Evolutionary conservation across 1,139 yeast species (phyloP).

Genomic region (Suhomyces panamericanus): DNA sequence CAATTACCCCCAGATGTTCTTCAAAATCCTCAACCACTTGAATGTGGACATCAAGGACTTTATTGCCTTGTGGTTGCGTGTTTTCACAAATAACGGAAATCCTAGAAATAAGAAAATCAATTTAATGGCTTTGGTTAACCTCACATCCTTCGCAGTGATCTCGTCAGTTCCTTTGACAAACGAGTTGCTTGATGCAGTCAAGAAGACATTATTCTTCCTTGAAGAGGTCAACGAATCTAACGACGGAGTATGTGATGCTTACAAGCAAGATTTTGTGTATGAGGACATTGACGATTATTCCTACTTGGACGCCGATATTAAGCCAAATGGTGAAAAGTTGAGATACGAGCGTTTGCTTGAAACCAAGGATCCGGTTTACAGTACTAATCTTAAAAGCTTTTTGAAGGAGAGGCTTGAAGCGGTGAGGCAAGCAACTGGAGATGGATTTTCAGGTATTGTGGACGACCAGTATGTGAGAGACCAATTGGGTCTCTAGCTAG

Average conservation of each 20-base stretch:
- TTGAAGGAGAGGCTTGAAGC: slow-evolving; percentile 24
- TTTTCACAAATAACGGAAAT: slow-evolving; percentile 56
- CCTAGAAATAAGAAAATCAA: slow-evolving; percentile 68
- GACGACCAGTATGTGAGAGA: slow-evolving; percentile 10
- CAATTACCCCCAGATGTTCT: slow-evolving; percentile 46
- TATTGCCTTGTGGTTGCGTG: slow-evolving; percentile 35
- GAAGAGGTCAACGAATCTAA: slow-evolving; percentile 72
- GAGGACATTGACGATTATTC: slow-evolving; percentile 53
- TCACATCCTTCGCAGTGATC: slow-evolving; percentile 30
- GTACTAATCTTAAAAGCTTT: slow-evolving; percentile 40
- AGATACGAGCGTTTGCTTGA: slow-evolving; percentile 51
- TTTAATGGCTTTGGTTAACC: slow-evolving; percentile 57
- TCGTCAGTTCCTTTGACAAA: slow-evolving; percentile 28
- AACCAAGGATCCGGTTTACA: slow-evolving; percentile 58
- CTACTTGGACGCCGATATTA: slow-evolving; percentile 46
- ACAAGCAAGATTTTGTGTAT: slow-evolving; percentile 56
- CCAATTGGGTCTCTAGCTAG: slow-evolving; percentile 5
- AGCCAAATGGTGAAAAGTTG: slow-evolving; percentile 58
- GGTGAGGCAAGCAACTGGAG: slow-evolving; percentile 23
- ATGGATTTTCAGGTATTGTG: slow-evolving; percentile 22
- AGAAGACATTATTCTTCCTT: slow-evolving; percentile 57
- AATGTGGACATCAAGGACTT: slow-evolving; percentile 27
- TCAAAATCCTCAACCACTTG: slow-evolving; percentile 36
- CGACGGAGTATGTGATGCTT: slow-evolving; percentile 63
- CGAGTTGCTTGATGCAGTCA: slow-evolving; percentile 41